A percentile compares a stretch with the other conserved stretches of the same genome.
These are phyloP conservation scores for Sporothrix sp. DNA, from an alignment of 2,329 filamentous ascomycete species.

Conservation along the genomic window DNA sequence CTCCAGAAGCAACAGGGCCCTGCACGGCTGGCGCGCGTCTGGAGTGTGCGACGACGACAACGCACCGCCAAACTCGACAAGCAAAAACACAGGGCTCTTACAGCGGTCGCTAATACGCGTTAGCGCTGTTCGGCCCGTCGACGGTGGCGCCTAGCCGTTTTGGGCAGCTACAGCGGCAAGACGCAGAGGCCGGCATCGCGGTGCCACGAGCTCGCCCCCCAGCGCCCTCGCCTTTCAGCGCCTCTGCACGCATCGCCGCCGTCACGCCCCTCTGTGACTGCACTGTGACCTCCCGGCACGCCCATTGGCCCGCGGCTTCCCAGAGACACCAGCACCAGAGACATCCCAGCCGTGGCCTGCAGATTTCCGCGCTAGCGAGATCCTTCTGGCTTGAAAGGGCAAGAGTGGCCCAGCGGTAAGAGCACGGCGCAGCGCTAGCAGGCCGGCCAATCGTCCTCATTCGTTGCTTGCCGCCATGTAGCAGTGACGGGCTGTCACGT, in stretches of 20 bases:
- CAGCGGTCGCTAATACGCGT: background rate
- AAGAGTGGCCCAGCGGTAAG: too few species aligned
- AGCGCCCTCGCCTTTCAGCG: background rate
- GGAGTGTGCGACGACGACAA: background rate
- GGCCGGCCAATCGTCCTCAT: slow-evolving; percentile 10
- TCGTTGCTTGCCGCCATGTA: slow-evolving; percentile 13
- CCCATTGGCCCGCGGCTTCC: slow-evolving; percentile 3
- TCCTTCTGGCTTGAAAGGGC: background rate
- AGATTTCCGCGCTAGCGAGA: slow-evolving; percentile 5
- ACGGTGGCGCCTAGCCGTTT: slow-evolving; percentile 3
- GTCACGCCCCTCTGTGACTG: background rate
- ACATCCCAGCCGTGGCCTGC: background rate
- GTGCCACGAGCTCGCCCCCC: background rate
- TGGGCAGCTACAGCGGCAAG: slow-evolving; percentile 1
- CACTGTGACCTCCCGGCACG: background rate
- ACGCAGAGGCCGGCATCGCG: background rate
- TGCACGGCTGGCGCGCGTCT: background rate
- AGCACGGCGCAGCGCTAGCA: slow-evolving; percentile 1
- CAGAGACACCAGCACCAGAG: background rate
- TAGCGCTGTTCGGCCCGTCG: slow-evolving; percentile 11
- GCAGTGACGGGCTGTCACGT: background rate
- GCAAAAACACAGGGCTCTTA: too few species aligned
- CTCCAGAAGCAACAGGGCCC: too few species aligned
- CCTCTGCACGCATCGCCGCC: background rate
- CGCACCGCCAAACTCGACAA: background rate